Evolutionary conservation across 2,329 filamentous ascomycete species (phyloP).

Genomic region (Phaeosphaeriaceae sp.): DNA sequence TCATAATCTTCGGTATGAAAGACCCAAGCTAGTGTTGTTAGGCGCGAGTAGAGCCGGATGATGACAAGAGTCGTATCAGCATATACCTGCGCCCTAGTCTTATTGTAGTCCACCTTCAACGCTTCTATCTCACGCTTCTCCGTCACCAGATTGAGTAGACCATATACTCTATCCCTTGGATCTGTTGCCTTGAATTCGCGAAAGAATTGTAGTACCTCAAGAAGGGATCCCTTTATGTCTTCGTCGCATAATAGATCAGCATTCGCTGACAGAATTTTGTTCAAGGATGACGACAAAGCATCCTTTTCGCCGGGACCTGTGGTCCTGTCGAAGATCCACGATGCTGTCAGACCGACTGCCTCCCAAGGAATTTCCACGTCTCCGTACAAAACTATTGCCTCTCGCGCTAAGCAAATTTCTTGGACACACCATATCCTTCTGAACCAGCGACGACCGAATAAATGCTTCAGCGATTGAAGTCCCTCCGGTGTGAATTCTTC

Average conservation of each 20-base stretch:
- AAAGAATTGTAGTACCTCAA: background rate
- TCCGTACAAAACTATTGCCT: constrained; percentile 8
- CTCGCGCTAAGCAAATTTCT: constrained; percentile 7
- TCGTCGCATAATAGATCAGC: background rate
- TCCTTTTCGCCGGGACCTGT: background rate
- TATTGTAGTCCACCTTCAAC: constrained; percentile 5
- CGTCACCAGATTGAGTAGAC: constrained; percentile 1
- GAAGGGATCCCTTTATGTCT: background rate
- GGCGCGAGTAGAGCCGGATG: background rate
- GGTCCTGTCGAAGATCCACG: background rate
- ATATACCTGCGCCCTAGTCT: constrained; percentile 2
- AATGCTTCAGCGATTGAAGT: constrained; percentile 1
- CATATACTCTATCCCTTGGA: constrained; percentile 14
- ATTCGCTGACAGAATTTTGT: background rate
- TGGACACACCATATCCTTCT: constrained; percentile 15
- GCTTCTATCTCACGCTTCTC: background rate
- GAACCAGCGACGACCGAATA: constrained; percentile 12
- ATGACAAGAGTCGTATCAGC: background rate
- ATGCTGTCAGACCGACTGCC: constrained; percentile 2
- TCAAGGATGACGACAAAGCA: background rate
- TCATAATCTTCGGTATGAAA: background rate
- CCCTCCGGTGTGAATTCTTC: background rate
- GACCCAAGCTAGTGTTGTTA: background rate
- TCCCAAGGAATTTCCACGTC: constrained; percentile 3
- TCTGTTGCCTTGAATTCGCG: constrained; percentile 4